A percentile compares a stretch with the other conserved stretches of the same genome.
Evolutionary conservation across 495 filamentous ascomycete genomes (phyloP).

Genomic region (Neurospora sp.): DNA sequence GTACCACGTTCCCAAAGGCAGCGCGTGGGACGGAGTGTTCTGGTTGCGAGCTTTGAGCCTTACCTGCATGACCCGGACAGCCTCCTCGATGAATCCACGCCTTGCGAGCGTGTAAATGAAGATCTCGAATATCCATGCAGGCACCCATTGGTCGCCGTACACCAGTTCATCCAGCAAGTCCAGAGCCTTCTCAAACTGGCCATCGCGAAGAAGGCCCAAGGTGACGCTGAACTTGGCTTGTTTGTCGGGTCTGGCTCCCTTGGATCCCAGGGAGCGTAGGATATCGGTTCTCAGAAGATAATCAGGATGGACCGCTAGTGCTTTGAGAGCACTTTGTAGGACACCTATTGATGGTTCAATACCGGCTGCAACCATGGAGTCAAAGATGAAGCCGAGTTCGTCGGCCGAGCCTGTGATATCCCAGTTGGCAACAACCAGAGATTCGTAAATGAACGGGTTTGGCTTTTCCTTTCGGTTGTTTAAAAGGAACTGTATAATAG

Average conservation of each 20-base stretch:
- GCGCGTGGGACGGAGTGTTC: slow-evolving; percentile 34
- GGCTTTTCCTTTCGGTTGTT: slow-evolving; percentile 52
- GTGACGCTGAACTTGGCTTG: slow-evolving; percentile 50
- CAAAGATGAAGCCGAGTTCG: slow-evolving; percentile 47
- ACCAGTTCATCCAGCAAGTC: slow-evolving; percentile 61
- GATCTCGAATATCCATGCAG: slow-evolving; percentile 66
- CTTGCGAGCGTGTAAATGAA: slow-evolving; percentile 61
- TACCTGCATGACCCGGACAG: slow-evolving; percentile 52
- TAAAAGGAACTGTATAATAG: slow-evolving; percentile 48
- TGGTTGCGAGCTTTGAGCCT: slow-evolving; percentile 30
- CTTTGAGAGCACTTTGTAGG: slow-evolving; percentile 55
- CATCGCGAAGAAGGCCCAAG: slow-evolving; percentile 65
- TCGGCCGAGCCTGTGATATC: slow-evolving; percentile 55
- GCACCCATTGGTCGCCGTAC: slow-evolving; percentile 42
- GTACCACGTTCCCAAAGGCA: slow-evolving; percentile 45
- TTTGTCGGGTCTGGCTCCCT: slow-evolving; percentile 27
- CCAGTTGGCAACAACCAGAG: slow-evolving; percentile 61
- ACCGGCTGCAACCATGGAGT: slow-evolving; percentile 55
- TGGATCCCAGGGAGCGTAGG: slow-evolving; percentile 52
- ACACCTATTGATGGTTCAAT: slow-evolving; percentile 53
- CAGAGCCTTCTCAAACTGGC: slow-evolving; percentile 71
- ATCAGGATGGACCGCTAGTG: slow-evolving; percentile 75
- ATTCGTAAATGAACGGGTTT: slow-evolving; percentile 57
- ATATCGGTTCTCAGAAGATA: slow-evolving; percentile 63
- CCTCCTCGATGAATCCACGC: slow-evolving; percentile 64